Conservation (phyloP, 257 asterid species). For the Rubia yunnanensis region DNA sequence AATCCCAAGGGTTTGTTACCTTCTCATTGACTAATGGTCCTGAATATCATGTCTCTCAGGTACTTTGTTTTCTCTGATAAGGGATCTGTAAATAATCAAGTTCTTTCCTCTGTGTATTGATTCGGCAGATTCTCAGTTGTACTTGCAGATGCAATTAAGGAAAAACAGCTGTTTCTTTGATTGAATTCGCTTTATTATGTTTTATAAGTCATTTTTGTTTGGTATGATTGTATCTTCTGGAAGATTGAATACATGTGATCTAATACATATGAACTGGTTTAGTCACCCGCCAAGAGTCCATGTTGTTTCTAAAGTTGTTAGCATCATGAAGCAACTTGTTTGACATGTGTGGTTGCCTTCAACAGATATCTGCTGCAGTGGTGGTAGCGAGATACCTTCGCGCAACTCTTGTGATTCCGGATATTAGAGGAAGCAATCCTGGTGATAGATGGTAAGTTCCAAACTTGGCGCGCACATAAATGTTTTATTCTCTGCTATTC, state of each 20-base stretch:
- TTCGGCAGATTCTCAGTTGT: not conserved
- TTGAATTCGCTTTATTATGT: not conserved
- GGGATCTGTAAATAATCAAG: not conserved
- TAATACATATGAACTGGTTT: not conserved
- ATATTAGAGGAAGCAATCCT: constrained; percentile 77
- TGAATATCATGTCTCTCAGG: constrained; percentile 99
- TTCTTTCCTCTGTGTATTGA: not conserved
- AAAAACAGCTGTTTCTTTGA: not conserved
- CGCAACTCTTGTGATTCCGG: constrained; percentile 91
- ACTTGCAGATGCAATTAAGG: not conserved
- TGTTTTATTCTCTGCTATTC: not conserved
- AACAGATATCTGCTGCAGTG: constrained; percentile 89
- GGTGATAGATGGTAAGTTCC: constrained; percentile 64
- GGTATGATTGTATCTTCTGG: not conserved
- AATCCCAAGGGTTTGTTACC: constrained; percentile 68
- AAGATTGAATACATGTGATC: not conserved
- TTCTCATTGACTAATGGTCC: constrained; percentile 98
- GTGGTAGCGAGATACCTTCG: constrained; percentile 83
- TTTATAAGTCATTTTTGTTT: not conserved
- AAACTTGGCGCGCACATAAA: not conserved
- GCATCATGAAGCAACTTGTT: not conserved
- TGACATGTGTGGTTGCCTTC: constrained; percentile 12
- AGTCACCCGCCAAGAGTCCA: no score
- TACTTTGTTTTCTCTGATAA: constrained; percentile 1
- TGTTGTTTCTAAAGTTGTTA: not conserved